phyloP scores from a whole-genome alignment of 2,329 filamentous ascomycete species.

The Lachnellula hyalina region DNA sequence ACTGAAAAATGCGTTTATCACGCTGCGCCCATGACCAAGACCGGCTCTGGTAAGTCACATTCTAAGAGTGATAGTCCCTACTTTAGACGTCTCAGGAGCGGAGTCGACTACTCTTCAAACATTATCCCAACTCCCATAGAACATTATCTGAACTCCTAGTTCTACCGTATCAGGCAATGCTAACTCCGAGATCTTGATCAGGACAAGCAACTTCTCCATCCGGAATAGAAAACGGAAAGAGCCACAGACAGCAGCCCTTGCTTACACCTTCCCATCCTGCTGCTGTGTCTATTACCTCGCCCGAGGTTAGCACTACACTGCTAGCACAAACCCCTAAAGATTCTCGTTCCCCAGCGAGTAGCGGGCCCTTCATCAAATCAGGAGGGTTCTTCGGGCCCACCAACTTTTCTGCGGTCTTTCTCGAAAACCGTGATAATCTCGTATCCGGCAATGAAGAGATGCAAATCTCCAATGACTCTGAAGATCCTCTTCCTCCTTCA shows the following conservation, averaged over 20 bases:
- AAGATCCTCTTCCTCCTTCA: slow-evolving; percentile 12
- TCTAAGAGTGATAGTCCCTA: too few relatives aligned
- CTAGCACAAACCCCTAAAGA: not conserved
- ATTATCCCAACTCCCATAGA: too few relatives aligned
- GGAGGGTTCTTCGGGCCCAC: slow-evolving; percentile 28
- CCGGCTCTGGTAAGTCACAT: slow-evolving; percentile 1
- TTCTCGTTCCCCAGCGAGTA: not conserved
- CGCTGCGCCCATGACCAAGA: slow-evolving; percentile 25
- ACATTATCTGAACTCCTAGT: too few relatives aligned
- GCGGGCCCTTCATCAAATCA: slow-evolving; percentile 4
- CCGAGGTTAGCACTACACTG: not conserved
- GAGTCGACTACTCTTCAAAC: too few relatives aligned
- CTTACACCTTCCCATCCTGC: slow-evolving; percentile 6
- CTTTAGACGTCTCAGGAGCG: too few relatives aligned
- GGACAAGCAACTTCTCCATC: not conserved
- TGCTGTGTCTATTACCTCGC: not conserved
- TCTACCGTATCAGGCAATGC: too few relatives aligned
- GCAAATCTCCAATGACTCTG: slow-evolving; percentile 24
- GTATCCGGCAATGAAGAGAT: slow-evolving; percentile 17
- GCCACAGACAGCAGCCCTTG: not conserved
- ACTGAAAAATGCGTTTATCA: slow-evolving; percentile 24
- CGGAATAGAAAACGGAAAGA: not conserved
- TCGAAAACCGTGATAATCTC: slow-evolving; percentile 26
- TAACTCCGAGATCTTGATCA: too few relatives aligned
- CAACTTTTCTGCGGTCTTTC: slow-evolving; percentile 29